phyloP scores from a whole-genome alignment of 169 alveolate species.

The Prorocentrum cordatum region DNA sequence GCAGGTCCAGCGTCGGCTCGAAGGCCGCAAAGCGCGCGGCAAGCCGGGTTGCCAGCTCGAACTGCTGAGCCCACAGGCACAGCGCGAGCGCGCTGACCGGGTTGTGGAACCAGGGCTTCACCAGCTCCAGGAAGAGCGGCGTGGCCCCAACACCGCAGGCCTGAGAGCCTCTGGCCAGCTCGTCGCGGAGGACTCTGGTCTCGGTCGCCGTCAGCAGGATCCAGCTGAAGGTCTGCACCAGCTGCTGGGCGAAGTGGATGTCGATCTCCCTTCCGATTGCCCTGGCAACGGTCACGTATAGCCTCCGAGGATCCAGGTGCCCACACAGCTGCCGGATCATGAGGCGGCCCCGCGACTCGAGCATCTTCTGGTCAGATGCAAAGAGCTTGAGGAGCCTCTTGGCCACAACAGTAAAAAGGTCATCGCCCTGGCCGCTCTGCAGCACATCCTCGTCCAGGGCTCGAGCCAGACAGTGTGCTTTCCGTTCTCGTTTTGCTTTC shows the following conservation, averaged over 20 bases:
- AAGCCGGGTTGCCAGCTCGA: slow-evolving; percentile 6
- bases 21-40: slow-evolving; percentile 10
- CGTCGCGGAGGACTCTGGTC: neutral
- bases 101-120: slow-evolving; percentile 19
- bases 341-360: slow-evolving; percentile 31
- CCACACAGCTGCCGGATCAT: slow-evolving; percentile 22
- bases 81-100: slow-evolving; percentile 16
- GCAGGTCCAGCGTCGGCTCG: slow-evolving; percentile 19
- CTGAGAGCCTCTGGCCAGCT: no score
- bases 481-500: no score
- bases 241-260: neutral
- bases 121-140: slow-evolving; percentile 32
- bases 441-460: no score
- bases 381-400: no score
- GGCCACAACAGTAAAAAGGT: no score
- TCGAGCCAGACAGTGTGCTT: no score
- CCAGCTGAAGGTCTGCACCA: slow-evolving; percentile 45
- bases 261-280: neutral
- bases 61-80: neutral
- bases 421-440: no score
- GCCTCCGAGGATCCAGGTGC: neutral
- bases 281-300: slow-evolving; percentile 21
- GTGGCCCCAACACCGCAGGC: no score
- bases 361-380: neutral
- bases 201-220: slow-evolving; percentile 1